phyloP scores from a whole-genome alignment of 2,329 filamentous ascomycete genomes.

The Davidsoniella virescens region DNA sequence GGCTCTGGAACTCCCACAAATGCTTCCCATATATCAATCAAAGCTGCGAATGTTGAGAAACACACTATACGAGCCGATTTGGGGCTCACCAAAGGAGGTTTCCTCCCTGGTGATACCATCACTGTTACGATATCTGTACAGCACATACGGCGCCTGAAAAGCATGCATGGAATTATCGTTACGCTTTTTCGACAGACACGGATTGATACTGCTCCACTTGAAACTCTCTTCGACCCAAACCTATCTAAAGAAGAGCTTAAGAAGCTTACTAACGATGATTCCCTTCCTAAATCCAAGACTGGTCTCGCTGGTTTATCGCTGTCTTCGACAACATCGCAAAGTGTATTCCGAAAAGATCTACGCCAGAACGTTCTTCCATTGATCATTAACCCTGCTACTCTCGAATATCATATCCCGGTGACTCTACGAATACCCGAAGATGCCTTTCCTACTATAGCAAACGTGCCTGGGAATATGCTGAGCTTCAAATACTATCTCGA shows the following conservation, averaged over 20 bases:
- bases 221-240: slow-evolving; percentile 31
- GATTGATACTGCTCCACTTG: slow-evolving; percentile 58
- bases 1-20: slow-evolving; percentile 10
- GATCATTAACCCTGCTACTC: slow-evolving; percentile 65
- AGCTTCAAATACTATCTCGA: slow-evolving; percentile 90
- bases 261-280: slow-evolving; percentile 61
- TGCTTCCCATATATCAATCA: slow-evolving; percentile 3
- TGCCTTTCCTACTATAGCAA: slow-evolving; percentile 77
- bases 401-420: slow-evolving; percentile 66
- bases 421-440: slow-evolving; percentile 79
- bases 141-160: slow-evolving; percentile 80
- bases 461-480: slow-evolving; percentile 84
- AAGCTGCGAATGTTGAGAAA: slow-evolving; percentile 31
- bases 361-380: slow-evolving; percentile 78
- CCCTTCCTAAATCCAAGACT: slow-evolving; percentile 73
- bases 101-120: slow-evolving; percentile 68
- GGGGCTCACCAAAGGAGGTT: slow-evolving; percentile 68
- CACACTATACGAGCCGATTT: slow-evolving; percentile 77
- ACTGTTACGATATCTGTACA: slow-evolving; percentile 67
- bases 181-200: slow-evolving; percentile 83
- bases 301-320: slow-evolving; percentile 76
- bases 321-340: slow-evolving; percentile 70
- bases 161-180: slow-evolving; percentile 79
- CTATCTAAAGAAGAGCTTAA: slow-evolving; percentile 48
- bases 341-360: slow-evolving; percentile 89